Evolutionary conservation across 257 asterid genomes (phyloP).

Genomic region (Coffea eugenioides): DNA sequence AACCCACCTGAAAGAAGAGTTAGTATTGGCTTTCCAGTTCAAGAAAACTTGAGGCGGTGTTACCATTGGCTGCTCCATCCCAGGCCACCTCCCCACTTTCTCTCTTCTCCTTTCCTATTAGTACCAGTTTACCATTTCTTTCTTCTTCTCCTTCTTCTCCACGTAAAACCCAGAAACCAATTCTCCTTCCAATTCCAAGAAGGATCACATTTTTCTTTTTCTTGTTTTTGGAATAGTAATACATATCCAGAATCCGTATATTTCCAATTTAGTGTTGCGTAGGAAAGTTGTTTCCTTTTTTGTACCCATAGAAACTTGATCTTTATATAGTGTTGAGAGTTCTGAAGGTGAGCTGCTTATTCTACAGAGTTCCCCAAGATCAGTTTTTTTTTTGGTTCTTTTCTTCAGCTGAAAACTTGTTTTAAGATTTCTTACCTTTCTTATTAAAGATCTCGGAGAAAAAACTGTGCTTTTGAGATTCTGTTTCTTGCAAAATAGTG

Average conservation of each 20-base stretch:
- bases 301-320: too few relatives aligned
- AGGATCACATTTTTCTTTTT: neutral
- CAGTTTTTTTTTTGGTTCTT: too few relatives aligned
- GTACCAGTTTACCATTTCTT: neutral
- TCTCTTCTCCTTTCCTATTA: neutral
- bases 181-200: neutral
- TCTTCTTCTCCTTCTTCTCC: neutral
- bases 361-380: neutral
- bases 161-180: neutral
- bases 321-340: neutral
- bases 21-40: too few relatives aligned
- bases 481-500: neutral
- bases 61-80: conserved; percentile 5
- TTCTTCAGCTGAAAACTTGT: neutral
- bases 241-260: too few relatives aligned
- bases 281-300: neutral
- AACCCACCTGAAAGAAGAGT: neutral
- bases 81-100: neutral
- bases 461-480: neutral
- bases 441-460: neutral
- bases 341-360: too few relatives aligned
- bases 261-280: too few relatives aligned
- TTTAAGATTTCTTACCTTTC: too few relatives aligned
- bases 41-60: conserved; percentile 20
- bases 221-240: too few relatives aligned